These are phyloP conservation scores for Citrus medica DNA, from an alignment of 345 rosid species.

Conservation along the genomic window DNA sequence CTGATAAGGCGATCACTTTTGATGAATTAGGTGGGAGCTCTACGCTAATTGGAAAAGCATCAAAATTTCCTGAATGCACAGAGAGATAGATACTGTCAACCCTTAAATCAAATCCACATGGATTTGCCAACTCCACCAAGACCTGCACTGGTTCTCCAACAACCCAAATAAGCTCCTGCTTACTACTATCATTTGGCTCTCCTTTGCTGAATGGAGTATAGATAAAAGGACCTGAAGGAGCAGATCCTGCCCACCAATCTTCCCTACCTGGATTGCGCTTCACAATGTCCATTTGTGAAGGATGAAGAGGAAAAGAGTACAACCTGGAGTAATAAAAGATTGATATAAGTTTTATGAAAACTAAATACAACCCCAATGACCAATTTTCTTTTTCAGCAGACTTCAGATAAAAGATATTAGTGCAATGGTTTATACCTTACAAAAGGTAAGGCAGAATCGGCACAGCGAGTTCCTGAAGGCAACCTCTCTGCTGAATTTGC, in stretches of 20 bases:
- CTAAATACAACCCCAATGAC: neutral
- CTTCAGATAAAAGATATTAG: neutral
- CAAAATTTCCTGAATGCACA: constrained; percentile 79
- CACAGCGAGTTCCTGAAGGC: constrained; percentile 94
- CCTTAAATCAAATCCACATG: constrained; percentile 88
- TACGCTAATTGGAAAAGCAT: constrained; percentile 88
- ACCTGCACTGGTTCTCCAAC: constrained; percentile 98
- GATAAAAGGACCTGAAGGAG: constrained; percentile 97
- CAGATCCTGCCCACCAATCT: constrained; percentile 99
- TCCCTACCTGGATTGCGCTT: constrained; percentile 84
- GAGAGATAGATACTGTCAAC: constrained; percentile 96
- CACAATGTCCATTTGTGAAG: constrained; percentile 78
- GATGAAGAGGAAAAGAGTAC: constrained; percentile 80
- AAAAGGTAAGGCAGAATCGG: constrained; percentile 97
- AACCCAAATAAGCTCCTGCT: constrained; percentile 88
- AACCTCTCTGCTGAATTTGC: constrained; percentile 85
- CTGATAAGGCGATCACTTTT: constrained; percentile 90
- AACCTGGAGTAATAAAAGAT: constrained; percentile 44
- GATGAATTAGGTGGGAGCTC: constrained; percentile 94
- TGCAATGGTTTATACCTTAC: constrained; percentile 51
- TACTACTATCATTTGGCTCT: constrained; percentile 64
- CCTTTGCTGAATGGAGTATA: constrained; percentile 98
- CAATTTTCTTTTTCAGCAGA: neutral
- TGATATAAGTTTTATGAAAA: neutral
- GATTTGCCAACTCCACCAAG: constrained; percentile 97